These are phyloP conservation scores for Malassezia sympodialis DNA, from an alignment of 1,284 basidiomycete species.

Conservation along the genomic window DNA sequence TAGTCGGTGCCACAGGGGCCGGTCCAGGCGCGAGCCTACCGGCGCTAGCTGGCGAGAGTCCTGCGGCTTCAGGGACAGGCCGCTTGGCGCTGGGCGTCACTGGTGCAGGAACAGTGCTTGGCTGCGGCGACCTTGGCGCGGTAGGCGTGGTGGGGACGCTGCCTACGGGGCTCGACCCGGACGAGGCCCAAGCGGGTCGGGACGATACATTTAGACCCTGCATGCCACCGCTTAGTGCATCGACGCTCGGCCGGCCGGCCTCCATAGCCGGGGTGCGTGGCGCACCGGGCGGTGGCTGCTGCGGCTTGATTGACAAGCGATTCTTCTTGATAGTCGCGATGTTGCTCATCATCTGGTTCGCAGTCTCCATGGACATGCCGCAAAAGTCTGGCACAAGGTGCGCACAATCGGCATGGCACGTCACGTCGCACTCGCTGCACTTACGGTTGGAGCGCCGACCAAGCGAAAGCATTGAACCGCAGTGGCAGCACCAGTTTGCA, in stretches of 20 bases:
- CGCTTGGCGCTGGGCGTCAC: background rate
- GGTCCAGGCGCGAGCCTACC: conserved; percentile 1
- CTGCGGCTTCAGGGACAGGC: background rate
- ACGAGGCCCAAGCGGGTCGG: background rate
- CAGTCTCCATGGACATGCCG: conserved; percentile 99
- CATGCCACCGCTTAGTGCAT: conserved; percentile 8
- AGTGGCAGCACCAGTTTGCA: conserved; percentile 99
- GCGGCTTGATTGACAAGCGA: conserved; percentile 10
- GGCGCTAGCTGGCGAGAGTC: conserved; percentile 7
- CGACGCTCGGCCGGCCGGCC: background rate
- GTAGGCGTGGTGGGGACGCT: background rate
- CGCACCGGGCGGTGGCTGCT: conserved; percentile 17
- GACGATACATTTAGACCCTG: conserved; percentile 2
- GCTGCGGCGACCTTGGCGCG: background rate
- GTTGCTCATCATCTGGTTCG: conserved; percentile 81
- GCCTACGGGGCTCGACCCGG: background rate
- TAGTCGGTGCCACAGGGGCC: background rate
- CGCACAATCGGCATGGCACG: conserved; percentile 93
- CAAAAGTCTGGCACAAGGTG: conserved; percentile 99
- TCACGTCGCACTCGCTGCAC: conserved; percentile 90
- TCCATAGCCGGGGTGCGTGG: background rate
- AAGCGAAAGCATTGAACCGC: conserved; percentile 83
- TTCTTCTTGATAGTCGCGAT: conserved; percentile 60
- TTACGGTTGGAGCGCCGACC: conserved; percentile 92
- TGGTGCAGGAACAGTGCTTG: background rate